Conservation (phyloP, 2,329 filamentous ascomycete genomes). For the Colletotrichum endophyticum region DNA sequence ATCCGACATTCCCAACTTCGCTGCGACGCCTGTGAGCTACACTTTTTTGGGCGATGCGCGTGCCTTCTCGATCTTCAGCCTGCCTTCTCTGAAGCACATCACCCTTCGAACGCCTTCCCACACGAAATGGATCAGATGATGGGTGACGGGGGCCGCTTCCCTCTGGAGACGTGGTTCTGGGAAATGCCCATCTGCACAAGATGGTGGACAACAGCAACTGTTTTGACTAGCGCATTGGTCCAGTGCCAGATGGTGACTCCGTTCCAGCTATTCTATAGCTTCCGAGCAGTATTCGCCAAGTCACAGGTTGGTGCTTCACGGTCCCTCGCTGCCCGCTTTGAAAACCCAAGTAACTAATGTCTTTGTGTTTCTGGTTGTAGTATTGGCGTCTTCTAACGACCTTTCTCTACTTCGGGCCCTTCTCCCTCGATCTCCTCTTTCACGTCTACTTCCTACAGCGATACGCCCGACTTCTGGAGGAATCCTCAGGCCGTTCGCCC, state of each 20-base stretch:
- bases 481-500: constrained; percentile 88
- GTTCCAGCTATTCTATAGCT: constrained; percentile 97
- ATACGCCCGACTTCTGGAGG: constrained; percentile 93
- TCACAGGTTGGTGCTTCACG: constrained; percentile 71
- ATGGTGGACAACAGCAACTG: constrained; percentile 95
- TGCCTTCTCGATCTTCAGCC: neutral
- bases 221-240: constrained; percentile 85
- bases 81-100: neutral
- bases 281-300: constrained; percentile 87
- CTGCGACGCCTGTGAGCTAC: neutral
- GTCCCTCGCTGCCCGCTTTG: neutral
- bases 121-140: constrained; percentile 61
- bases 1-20: neutral
- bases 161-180: constrained; percentile 97
- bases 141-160: constrained; percentile 68
- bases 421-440: constrained; percentile 93
- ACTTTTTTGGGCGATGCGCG: neutral
- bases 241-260: constrained; percentile 93
- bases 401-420: constrained; percentile 95
- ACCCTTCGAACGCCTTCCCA: neutral
- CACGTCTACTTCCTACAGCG: constrained; percentile 98
- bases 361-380: constrained; percentile 47
- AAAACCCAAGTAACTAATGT: constrained; percentile 10
- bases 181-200: constrained; percentile 97
- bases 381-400: constrained; percentile 97